Conservation (phyloP, 176 grass and related monocot species). For the Rhynchospora breviuscula region DNA sequence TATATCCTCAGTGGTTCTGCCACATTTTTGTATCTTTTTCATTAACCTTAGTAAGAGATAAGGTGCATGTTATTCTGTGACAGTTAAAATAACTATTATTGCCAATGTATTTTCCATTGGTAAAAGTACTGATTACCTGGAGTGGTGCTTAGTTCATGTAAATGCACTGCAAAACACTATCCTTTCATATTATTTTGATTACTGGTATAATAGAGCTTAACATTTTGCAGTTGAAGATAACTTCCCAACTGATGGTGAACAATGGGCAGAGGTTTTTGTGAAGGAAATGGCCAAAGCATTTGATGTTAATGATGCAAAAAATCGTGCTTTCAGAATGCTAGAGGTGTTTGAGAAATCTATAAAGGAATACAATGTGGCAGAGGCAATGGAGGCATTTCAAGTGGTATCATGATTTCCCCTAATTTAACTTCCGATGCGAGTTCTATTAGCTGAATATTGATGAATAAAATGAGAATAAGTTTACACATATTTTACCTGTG, state of each 20-base stretch:
- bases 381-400: conserved; percentile 12
- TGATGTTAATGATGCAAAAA: conserved; percentile 48
- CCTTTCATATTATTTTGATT: not conserved
- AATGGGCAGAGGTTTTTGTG: conserved; percentile 53
- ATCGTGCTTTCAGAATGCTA: conserved; percentile 38
- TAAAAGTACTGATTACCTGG: not conserved
- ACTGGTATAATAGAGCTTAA: not conserved
- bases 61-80: not conserved
- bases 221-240: not conserved
- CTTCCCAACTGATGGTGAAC: conserved; percentile 7
- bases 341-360: conserved; percentile 41
- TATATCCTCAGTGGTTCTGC: not conserved
- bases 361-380: not conserved
- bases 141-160: not conserved
- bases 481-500: not conserved
- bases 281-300: conserved; percentile 42
- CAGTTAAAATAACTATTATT: not conserved
- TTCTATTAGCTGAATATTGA: not conserved
- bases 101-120: not conserved
- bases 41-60: not conserved
- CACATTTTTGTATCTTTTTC: not conserved
- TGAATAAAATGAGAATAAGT: not conserved
- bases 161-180: not conserved
- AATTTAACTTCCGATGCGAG: not conserved
- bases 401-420: conserved; percentile 29